These are phyloP conservation scores for Juncus inflexus DNA, from an alignment of 176 grass and related monocot species.

Conservation along the genomic window DNA sequence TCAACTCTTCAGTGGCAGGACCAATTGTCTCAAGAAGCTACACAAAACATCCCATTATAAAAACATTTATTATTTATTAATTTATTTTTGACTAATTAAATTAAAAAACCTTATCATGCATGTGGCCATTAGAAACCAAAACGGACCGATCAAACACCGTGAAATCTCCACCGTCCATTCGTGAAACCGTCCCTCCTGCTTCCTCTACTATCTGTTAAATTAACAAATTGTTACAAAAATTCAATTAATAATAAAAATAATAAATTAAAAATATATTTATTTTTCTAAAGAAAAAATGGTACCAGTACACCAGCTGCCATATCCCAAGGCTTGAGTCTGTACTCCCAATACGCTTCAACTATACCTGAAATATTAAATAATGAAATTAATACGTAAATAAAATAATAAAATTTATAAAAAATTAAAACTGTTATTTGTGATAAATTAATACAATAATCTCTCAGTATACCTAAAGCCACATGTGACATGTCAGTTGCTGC, in stretches of 20 bases:
- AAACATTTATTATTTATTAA: conserved; percentile 12
- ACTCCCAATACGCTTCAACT: conserved; percentile 91
- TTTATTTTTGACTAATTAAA: neutral
- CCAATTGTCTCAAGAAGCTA: conserved; percentile 85
- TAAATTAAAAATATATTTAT: neutral
- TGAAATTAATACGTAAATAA: too few species aligned
- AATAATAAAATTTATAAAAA: too few species aligned
- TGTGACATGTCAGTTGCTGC: conserved; percentile 93
- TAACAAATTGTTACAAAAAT: neutral
- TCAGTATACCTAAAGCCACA: conserved; percentile 53
- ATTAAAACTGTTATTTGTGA: too few species aligned
- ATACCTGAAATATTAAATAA: conserved; percentile 15
- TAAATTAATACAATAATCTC: too few species aligned
- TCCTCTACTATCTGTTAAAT: conserved; percentile 83
- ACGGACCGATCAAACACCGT: conserved; percentile 96
- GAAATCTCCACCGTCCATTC: conserved; percentile 86
- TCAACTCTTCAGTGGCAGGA: conserved; percentile 75
- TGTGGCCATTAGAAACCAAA: conserved; percentile 67
- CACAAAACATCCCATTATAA: conserved; percentile 27
- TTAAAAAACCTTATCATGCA: conserved; percentile 67
- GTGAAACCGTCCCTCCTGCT: conserved; percentile 74
- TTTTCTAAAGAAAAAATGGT: conserved; percentile 13
- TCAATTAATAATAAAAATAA: conserved; percentile 6
- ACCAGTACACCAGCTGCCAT: conserved; percentile 96
- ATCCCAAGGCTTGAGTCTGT: conserved; percentile 94